Conservation (phyloP, 768 basidiomycete genomes). For the Pisolithus marmoratus region DNA sequence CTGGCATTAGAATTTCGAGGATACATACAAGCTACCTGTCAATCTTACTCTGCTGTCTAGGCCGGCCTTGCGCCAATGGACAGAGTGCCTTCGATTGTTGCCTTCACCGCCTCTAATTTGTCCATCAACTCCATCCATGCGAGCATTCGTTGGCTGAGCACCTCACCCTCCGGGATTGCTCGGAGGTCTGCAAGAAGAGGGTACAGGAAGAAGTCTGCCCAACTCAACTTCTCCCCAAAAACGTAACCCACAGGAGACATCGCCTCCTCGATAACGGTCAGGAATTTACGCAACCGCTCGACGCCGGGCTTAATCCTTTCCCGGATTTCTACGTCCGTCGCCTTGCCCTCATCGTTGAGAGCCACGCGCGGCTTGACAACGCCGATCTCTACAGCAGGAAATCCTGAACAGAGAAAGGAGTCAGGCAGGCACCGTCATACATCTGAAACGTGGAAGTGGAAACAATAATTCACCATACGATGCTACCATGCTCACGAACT, state of each 20-base stretch:
- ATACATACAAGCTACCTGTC: not conserved
- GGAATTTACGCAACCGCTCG: constrained; percentile 11
- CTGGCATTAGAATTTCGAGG: not conserved
- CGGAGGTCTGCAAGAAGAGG: constrained; percentile 26
- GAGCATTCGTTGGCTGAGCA: constrained; percentile 18
- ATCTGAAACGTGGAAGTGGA: not conserved
- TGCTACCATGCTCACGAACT: constrained; percentile 22
- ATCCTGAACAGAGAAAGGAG: constrained; percentile 13
- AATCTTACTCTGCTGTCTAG: not conserved
- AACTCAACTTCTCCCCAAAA: constrained; percentile 22
- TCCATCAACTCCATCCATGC: constrained; percentile 24
- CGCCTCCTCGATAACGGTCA: constrained; percentile 10
- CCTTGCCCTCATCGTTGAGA: constrained; percentile 16
- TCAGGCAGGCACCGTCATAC: constrained; percentile 2
- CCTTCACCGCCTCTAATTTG: constrained; percentile 17
- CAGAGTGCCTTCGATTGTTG: constrained; percentile 20
- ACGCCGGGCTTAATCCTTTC: constrained; percentile 13
- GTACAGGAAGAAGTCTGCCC: constrained; percentile 31
- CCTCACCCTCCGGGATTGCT: constrained; percentile 21
- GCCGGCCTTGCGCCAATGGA: constrained; percentile 22
- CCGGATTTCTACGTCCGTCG: constrained; percentile 19
- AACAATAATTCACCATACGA: not conserved
- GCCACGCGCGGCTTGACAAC: constrained; percentile 29
- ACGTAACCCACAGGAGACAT: constrained; percentile 25
- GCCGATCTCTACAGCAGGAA: constrained; percentile 24